Evolutionary conservation across 2,329 filamentous ascomycete genomes (phyloP), one percentile per base, ranked within the genome.

Genomic region (Aureobasidium sp.): DNA sequence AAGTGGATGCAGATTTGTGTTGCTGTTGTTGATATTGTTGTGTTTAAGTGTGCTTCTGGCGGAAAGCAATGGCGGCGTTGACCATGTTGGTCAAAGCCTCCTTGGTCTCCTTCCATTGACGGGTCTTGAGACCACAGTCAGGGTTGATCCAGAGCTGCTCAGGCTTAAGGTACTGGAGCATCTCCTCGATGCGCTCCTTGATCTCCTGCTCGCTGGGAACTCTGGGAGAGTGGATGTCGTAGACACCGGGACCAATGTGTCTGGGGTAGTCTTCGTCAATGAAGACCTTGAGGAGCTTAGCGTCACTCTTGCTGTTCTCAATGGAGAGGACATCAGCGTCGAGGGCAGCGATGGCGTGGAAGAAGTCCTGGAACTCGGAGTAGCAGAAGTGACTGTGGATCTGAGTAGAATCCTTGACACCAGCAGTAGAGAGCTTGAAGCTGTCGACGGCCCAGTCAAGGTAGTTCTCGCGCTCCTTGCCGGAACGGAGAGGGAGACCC

Each of bases 321-420:
- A 99, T 99, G 75, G 90, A 96, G 73, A 99, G 87, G 67, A 99
- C 94, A 80, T 99, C 94, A 67, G 94, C 93, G 76, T 99, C 94
- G 68, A 99, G 88, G 65, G 94, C 93, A 68, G 94, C 91, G 72
- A 99, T 99, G 80, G 94, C 94, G 81, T 97, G 91, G 91, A 99
- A 99, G 86, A 99, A 99, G 84, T 99, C 94, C 83, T 99, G 94
- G 90, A 99, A 99, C 85, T 99, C 94, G 59, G 94, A 97, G 88
- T 99, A 99, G 80, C 94, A 99, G 90, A 99, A 99, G 85, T 99
- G 94, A 67, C 92, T 97, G 88, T 99, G 94, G 78, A 99, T 97
- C 85, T 99, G 94, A 70, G 94, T 99, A 64, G 88, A 90, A 79
- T 99, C 91, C 80, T 91, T 81, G 65, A 99, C 93, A 77, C 91